Evolutionary conservation across 2,329 filamentous ascomycete genomes (phyloP).

Genomic region (Arthrobotrys entomopaga): DNA sequence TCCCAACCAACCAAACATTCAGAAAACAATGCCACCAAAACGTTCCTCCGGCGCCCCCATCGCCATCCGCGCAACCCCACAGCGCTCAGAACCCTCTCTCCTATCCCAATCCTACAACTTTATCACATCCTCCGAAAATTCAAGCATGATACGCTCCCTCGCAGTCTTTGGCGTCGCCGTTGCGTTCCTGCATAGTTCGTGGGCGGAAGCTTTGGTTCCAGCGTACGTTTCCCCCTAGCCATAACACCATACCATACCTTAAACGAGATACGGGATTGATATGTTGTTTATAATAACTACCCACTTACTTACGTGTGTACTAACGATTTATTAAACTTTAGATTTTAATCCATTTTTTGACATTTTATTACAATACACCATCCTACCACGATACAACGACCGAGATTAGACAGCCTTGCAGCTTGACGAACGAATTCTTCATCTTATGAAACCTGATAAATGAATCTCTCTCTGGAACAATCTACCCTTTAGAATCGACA

Average conservation of each 20-base stretch:
- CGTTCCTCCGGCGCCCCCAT: constrained; percentile 23
- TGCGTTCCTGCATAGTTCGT: constrained; percentile 41
- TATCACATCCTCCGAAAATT: constrained; percentile 46
- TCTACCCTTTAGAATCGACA: too few species aligned
- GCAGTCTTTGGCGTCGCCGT: constrained; percentile 45
- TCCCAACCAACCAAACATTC: not conserved
- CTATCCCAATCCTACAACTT: constrained; percentile 48
- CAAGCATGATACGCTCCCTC: constrained; percentile 37
- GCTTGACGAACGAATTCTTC: too few species aligned
- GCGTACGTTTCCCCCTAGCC: constrained; percentile 34
- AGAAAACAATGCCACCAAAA: constrained; percentile 40
- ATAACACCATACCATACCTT: not conserved
- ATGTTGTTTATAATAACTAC: too few species aligned
- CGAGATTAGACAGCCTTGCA: too few species aligned
- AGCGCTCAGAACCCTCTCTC: constrained; percentile 36
- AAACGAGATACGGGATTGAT: too few species aligned
- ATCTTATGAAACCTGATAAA: too few species aligned
- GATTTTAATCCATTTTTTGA: not conserved
- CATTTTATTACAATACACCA: too few species aligned
- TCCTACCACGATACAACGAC: too few species aligned
- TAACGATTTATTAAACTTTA: not conserved
- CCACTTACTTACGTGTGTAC: not conserved
- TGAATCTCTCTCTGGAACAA: too few species aligned
- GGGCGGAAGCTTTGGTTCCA: constrained; percentile 46
- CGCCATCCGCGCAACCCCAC: constrained; percentile 33